A percentile compares a stretch with the other conserved stretches of the same genome.
Evolutionary conservation across 169 alveolate species (phyloP).

Genomic region (Cryptosporidium viatorum): DNA sequence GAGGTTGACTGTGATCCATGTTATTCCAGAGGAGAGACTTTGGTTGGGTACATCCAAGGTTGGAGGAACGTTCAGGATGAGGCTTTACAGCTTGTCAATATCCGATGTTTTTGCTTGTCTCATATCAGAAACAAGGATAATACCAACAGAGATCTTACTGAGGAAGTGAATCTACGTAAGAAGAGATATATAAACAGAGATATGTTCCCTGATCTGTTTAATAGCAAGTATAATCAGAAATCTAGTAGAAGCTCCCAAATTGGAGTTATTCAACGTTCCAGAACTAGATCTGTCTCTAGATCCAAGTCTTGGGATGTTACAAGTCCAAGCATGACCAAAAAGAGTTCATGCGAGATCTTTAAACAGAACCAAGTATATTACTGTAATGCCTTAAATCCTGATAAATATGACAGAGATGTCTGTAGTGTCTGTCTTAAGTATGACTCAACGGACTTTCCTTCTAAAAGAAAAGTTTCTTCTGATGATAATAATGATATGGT

Average conservation of each 20-base stretch:
- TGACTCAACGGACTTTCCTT: conserved; percentile 42
- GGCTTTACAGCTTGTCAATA: conserved; percentile 15
- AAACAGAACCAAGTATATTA: conserved; percentile 47
- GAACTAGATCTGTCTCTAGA: conserved; percentile 48
- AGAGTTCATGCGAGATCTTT: conserved; percentile 7
- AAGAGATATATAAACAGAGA: conserved; percentile 55
- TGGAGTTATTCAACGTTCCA: conserved; percentile 52
- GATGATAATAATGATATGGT: not conserved
- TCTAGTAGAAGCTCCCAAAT: conserved; percentile 35
- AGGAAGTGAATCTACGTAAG: conserved; percentile 35
- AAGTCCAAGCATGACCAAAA: conserved; percentile 6
- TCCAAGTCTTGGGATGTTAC: conserved; percentile 61
- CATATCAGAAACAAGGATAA: not conserved
- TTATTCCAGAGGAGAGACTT: conserved; percentile 23
- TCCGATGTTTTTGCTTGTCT: conserved; percentile 11
- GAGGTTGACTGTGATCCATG: conserved; percentile 37
- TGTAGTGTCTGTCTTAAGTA: conserved; percentile 33
- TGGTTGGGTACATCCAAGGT: conserved; percentile 22
- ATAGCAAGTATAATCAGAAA: conserved; percentile 37
- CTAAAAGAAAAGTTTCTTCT: not conserved
- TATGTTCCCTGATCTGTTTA: conserved; percentile 53
- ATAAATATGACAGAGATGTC: conserved; percentile 34
- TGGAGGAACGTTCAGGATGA: conserved; percentile 38
- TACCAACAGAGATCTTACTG: not conserved
- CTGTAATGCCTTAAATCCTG: conserved; percentile 11